A percentile compares a stretch with the other conserved stretches of the same genome.
Evolutionary conservation across 1,284 basidiomycete genomes (phyloP).

Genomic region (Cutaneotrichosporon mucoides): DNA sequence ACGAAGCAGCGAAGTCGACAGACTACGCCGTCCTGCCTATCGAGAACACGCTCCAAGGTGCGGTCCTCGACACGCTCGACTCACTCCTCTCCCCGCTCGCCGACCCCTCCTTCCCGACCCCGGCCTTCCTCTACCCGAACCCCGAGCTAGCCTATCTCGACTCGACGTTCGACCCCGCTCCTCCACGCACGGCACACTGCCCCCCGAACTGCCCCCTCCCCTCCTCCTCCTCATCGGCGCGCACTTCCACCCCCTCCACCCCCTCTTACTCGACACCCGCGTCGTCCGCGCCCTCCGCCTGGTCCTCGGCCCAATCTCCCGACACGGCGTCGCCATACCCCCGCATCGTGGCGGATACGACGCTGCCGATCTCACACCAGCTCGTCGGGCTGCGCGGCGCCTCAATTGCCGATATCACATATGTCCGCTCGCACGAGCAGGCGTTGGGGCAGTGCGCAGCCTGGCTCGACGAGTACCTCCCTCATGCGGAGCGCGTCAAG

Average conservation of each 20-base stretch:
- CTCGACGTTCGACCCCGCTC: background rate
- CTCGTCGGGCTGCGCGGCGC: conserved; percentile 37
- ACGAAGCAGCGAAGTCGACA: conserved; percentile 14
- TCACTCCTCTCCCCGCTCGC: conserved; percentile 21
- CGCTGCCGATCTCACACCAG: conserved; percentile 41
- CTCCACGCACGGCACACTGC: background rate
- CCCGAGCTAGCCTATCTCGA: background rate
- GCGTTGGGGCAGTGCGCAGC: conserved; percentile 45
- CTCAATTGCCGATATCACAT: conserved; percentile 31
- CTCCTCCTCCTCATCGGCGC: too few species aligned
- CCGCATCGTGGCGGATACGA: conserved; percentile 15
- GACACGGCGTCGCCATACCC: too few species aligned
- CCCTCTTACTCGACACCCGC: too few species aligned
- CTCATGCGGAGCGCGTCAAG: conserved; percentile 27
- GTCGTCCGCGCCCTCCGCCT: too few species aligned
- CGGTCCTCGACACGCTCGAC: conserved; percentile 46
- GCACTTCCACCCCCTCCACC: too few species aligned
- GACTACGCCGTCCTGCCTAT: conserved; percentile 42
- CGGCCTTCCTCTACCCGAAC: background rate
- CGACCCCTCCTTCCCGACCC: background rate
- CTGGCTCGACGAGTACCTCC: conserved; percentile 34
- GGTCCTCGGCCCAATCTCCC: too few species aligned
- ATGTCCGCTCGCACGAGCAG: conserved; percentile 48
- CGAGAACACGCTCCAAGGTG: conserved; percentile 48
- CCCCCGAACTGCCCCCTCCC: background rate